Evolutionary conservation across 2,329 filamentous ascomycete genomes (phyloP).

Genomic region (Apiospora marii): DNA sequence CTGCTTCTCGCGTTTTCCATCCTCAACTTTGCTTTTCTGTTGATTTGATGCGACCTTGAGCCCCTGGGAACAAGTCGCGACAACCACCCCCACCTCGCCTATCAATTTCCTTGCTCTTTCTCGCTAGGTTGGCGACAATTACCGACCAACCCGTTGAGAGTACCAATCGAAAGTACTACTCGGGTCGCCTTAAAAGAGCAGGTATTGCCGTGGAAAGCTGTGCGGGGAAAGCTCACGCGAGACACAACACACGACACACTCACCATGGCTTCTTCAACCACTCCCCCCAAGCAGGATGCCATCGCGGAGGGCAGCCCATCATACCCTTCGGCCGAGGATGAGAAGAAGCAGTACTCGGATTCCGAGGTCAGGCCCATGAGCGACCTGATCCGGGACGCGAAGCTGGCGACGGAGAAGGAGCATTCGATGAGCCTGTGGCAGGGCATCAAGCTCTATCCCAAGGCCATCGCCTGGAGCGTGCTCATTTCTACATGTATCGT

Average conservation of each 20-base stretch:
- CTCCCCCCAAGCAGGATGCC: background rate
- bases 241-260: background rate
- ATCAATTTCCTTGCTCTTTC: background rate
- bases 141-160: background rate
- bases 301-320: background rate
- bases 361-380: conserved; percentile 38
- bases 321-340: background rate
- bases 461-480: conserved; percentile 84
- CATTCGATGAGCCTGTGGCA: conserved; percentile 76
- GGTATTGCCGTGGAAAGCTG: background rate
- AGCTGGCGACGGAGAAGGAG: conserved; percentile 65
- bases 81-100: background rate
- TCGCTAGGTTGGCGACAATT: background rate
- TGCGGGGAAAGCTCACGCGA: conserved; percentile 6
- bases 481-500: conserved; percentile 89
- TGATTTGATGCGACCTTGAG: background rate
- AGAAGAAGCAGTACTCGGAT: conserved; percentile 2
- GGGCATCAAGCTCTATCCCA: conserved; percentile 83
- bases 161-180: background rate
- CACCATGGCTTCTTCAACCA: background rate
- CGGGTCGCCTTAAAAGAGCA: background rate
- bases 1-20: background rate
- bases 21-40: conserved; percentile 2
- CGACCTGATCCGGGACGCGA: conserved; percentile 54
- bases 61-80: background rate